Percentiles rank a stretch among this genome's conserved stretches.
These are phyloP conservation scores for Schizothecium vesticola DNA, from an alignment of 495 filamentous ascomycete genomes.

Conservation along the genomic window DNA sequence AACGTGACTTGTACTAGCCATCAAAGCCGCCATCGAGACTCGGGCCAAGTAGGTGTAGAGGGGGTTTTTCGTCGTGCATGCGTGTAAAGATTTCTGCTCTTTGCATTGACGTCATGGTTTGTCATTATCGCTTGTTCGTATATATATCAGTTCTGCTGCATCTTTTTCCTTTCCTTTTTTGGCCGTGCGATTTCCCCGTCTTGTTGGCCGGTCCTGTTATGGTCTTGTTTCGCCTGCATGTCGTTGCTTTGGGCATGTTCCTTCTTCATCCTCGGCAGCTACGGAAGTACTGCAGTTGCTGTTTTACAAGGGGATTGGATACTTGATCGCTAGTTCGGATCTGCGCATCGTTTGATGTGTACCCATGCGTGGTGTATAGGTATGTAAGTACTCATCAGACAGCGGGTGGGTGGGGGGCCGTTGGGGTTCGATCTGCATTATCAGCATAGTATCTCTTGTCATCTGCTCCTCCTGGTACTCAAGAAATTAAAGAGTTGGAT, in stretches of 20 bases:
- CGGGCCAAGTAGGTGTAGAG: conserved; percentile 25
- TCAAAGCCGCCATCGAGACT: conserved; percentile 48
- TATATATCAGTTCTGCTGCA: neutral
- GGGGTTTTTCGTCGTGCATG: neutral
- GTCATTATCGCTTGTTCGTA: neutral
- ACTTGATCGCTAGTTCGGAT: too few relatives aligned
- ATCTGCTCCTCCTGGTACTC: too few relatives aligned
- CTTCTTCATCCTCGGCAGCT: neutral
- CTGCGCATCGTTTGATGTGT: too few relatives aligned
- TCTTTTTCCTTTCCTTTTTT: neutral
- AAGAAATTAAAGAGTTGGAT: too few relatives aligned
- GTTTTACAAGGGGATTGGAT: too few relatives aligned
- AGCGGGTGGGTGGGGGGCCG: too few relatives aligned
- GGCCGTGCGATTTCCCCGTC: neutral
- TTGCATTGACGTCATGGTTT: neutral
- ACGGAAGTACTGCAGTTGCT: too few relatives aligned
- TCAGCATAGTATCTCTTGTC: too few relatives aligned
- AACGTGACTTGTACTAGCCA: conserved; percentile 32
- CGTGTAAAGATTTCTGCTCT: neutral
- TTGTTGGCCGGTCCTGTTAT: neutral
- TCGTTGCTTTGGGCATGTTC: neutral
- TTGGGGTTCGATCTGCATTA: too few relatives aligned
- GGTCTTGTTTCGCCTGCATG: neutral
- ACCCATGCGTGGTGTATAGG: too few relatives aligned
- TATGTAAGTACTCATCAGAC: too few relatives aligned